Conservation (phyloP, 2,329 filamentous ascomycete genomes). For the Herpotrichia juniperi region DNA sequence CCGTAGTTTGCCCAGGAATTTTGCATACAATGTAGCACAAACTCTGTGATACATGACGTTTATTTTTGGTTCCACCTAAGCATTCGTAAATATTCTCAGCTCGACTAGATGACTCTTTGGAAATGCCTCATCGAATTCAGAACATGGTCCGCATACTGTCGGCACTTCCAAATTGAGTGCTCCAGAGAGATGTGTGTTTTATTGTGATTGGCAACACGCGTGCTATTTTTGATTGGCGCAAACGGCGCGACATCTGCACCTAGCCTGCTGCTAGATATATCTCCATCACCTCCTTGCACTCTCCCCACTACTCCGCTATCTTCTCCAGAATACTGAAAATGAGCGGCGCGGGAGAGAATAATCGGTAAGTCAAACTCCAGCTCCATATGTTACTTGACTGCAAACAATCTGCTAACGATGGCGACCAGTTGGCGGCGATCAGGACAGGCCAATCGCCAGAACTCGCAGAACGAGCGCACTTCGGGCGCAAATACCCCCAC, state of each 20-base stretch:
- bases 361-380: constrained; percentile 31
- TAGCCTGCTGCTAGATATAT: not conserved
- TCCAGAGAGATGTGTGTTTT: not conserved
- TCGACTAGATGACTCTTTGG: not conserved
- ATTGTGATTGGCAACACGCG: constrained; percentile 6
- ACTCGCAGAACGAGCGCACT: constrained; percentile 32
- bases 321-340: constrained; percentile 34
- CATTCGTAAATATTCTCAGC: not conserved
- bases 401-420: constrained; percentile 18
- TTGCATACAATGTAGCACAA: too few relatives aligned
- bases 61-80: not conserved
- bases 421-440: constrained; percentile 40
- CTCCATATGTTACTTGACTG: not conserved
- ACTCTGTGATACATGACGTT: not conserved
- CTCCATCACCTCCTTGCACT: constrained; percentile 6
- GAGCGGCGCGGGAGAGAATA: constrained; percentile 46
- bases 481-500: constrained; percentile 41
- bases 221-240: not conserved
- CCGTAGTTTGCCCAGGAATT: not conserved
- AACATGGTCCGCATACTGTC: not conserved
- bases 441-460: constrained; percentile 35
- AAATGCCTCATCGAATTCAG: not conserved
- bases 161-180: not conserved
- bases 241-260: not conserved
- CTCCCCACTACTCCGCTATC: constrained; percentile 31